Conservation (phyloP, 2,329 filamentous ascomycete species). For the Zelopaecilomyces penicillatus region DNA sequence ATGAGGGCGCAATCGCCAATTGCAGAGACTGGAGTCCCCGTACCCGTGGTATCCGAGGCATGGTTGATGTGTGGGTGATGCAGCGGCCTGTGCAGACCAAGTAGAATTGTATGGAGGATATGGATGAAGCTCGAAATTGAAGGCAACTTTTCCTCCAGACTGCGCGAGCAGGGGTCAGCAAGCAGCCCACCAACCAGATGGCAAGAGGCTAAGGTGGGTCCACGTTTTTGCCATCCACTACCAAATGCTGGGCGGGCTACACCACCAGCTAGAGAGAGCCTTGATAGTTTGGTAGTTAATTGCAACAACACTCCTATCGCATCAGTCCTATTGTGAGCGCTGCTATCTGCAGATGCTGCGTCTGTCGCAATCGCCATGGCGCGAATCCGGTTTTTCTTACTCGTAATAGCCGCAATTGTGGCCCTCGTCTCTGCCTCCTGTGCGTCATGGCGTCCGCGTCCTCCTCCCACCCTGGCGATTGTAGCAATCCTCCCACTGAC, state of each 20-base stretch:
- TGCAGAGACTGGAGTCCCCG: slow-evolving; percentile 25
- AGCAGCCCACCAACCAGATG: slow-evolving; percentile 16
- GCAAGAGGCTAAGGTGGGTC: slow-evolving; percentile 15
- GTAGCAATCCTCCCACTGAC: slow-evolving; percentile 3
- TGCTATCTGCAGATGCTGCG: neutral
- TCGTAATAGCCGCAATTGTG: slow-evolving; percentile 28
- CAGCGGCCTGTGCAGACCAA: neutral
- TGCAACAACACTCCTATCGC: neutral
- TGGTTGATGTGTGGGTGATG: slow-evolving; percentile 15
- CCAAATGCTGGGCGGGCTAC: neutral
- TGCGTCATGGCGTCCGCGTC: slow-evolving; percentile 19
- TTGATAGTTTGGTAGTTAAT: neutral
- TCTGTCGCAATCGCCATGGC: slow-evolving; percentile 25
- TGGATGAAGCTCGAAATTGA: neutral
- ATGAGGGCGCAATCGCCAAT: slow-evolving; percentile 15
- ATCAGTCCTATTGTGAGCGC: neutral
- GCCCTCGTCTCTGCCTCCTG: slow-evolving; percentile 33
- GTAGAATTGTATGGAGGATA: neutral
- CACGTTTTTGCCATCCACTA: neutral
- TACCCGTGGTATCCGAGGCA: slow-evolving; percentile 35
- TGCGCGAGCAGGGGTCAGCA: neutral
- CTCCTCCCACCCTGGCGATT: neutral
- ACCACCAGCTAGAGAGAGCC: no score
- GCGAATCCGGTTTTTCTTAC: slow-evolving; percentile 27
- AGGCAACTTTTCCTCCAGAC: slow-evolving; percentile 11